phyloP scores from a whole-genome alignment of 2,329 filamentous ascomycete species.

The Botrytis fabae region DNA sequence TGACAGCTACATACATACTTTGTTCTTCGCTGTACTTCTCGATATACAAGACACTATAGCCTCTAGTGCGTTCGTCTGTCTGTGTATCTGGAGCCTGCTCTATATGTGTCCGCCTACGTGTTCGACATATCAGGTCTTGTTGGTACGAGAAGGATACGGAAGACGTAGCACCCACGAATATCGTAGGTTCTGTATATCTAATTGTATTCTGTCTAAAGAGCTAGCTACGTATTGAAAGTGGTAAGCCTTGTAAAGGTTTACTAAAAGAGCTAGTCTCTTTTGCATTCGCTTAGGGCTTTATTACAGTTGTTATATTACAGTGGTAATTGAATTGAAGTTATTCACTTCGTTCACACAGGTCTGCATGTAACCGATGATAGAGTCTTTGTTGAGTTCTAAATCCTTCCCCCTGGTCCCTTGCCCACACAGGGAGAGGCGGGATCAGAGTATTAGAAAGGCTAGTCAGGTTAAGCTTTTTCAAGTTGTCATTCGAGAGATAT shows the following conservation, averaged over 20 bases:
- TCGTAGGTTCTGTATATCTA: no score
- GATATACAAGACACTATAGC: not conserved
- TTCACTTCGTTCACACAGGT: no score
- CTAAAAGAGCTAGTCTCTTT: no score
- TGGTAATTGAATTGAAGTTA: no score
- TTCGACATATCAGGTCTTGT: not conserved
- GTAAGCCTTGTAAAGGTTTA: no score
- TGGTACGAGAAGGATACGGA: no score
- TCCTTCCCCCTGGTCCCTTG: not conserved
- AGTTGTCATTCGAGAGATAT: not conserved
- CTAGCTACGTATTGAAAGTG: no score
- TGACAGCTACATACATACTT: not conserved
- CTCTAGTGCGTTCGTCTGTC: not conserved
- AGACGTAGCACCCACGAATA: no score
- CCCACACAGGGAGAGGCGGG: not conserved
- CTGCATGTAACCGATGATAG: not conserved
- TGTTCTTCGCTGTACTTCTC: not conserved
- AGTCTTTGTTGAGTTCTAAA: not conserved
- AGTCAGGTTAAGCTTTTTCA: not conserved
- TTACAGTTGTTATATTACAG: no score
- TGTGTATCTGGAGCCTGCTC: not conserved
- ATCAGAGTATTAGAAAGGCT: not conserved
- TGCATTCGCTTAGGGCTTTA: no score
- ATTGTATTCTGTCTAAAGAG: no score
- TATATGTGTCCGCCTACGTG: not conserved